Conservation (phyloP, 208 protist species). For the Balamuthia mandrillaris region DNA sequence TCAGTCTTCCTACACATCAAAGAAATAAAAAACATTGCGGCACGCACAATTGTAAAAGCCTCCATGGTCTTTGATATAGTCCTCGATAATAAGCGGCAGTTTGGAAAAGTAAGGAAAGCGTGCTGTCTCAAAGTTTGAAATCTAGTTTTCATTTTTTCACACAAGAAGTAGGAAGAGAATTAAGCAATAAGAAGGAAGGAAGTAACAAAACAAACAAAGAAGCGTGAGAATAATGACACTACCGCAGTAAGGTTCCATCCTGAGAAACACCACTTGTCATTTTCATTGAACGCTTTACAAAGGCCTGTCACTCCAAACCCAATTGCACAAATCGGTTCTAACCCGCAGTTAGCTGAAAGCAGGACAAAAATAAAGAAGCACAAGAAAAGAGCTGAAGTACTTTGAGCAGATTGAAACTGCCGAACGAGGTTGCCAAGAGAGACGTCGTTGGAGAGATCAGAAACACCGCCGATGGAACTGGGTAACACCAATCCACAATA, state of each 20-base stretch:
- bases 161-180: too few relatives aligned
- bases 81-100: conserved; percentile 26
- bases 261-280: conserved; percentile 23
- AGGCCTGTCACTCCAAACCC: conserved; percentile 21
- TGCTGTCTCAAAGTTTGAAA: conserved; percentile 21
- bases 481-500: conserved; percentile 17
- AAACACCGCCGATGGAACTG: conserved; percentile 1
- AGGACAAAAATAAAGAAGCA: not conserved
- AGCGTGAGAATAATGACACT: not conserved
- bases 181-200: not conserved
- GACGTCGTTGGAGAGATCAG: not conserved
- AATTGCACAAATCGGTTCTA: conserved; percentile 13
- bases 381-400: not conserved
- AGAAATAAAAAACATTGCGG: too few relatives aligned
- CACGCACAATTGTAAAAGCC: conserved; percentile 24
- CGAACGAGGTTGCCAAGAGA: not conserved
- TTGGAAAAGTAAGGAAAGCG: conserved; percentile 14
- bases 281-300: conserved; percentile 25
- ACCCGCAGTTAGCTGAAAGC: not conserved
- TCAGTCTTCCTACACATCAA: too few relatives aligned
- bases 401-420: not conserved
- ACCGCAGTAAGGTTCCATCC: conserved; percentile 23
- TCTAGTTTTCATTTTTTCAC: not conserved
- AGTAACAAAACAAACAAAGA: not conserved
- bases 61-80: conserved; percentile 28